Evolutionary conservation across 176 grass and related monocot species (phyloP).

Genomic region (Stipa capillata): DNA sequence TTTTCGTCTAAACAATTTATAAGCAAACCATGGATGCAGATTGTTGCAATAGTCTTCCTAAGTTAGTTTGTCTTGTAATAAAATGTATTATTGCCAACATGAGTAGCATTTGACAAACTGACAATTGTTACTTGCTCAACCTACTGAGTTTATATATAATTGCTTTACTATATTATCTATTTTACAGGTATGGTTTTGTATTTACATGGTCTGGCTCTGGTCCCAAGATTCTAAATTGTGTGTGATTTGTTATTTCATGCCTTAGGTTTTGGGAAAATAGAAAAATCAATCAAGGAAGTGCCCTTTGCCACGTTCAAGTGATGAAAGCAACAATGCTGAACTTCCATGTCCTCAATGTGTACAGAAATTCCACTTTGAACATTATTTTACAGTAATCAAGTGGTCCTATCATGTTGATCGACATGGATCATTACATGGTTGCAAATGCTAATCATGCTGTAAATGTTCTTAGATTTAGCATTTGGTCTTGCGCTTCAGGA

Average conservation of each 20-base stretch:
- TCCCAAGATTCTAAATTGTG: background rate
- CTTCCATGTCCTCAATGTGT: conserved; percentile 77
- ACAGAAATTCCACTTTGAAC: background rate
- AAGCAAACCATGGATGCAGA: background rate
- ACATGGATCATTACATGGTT: background rate
- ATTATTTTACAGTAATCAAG: background rate
- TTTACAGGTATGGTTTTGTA: background rate
- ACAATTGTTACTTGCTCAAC: background rate
- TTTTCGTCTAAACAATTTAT: background rate
- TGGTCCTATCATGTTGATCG: background rate
- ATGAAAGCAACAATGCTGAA: conserved; percentile 29
- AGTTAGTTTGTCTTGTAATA: background rate
- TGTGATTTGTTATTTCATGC: background rate
- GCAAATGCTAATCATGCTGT: background rate
- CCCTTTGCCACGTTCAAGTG: conserved; percentile 30
- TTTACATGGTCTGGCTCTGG: background rate
- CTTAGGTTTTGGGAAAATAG: conserved; percentile 48
- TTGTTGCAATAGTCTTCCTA: background rate
- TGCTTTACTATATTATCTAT: background rate
- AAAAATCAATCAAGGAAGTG: conserved; percentile 64
- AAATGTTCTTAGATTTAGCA: background rate
- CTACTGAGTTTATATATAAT: background rate
- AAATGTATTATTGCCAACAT: background rate
- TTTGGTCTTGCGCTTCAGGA: background rate
- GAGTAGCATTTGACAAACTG: background rate